Base-by-base conservation (phyloP, 306 rosid genomes). In the Quercus cerris region DNA sequence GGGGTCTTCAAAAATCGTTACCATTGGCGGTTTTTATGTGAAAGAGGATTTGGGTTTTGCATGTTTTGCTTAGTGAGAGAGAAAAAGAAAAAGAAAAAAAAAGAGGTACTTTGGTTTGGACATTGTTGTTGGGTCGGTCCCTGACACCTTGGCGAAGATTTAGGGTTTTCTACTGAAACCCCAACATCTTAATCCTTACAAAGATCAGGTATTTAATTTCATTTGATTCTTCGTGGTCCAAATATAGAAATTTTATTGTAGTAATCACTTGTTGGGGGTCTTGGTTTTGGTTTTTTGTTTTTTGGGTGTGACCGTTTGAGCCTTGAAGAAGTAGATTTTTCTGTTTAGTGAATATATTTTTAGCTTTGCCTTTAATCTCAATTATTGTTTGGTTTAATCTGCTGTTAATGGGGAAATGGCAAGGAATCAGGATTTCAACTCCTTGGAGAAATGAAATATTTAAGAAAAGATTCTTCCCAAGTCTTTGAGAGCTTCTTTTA, bases 171-270 rank as follows among this genome's bases (percentile, higher is more conserved):
- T 4, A 25, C 77, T 70, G 64, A 49, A 71, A 49, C 35, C 76
- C 77, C 55, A 11, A 27, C 22, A 75, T 51, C 67, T 52, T 31
- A 20, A 25, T 67, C 63, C 6, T n/a, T 56, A 9, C 70, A 44
- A 57, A 77, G 19, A 31, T 85, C 89, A 89, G 98, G 98, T 94
- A 92, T 81, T 82, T 66, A 68, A 80, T 73, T 74, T 80, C 81
- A 18, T 57, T 52, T 71, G 74, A 64, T 71, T 76, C 35, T 25
- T 41, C 46, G 46, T 76, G 81, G 58, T 70, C 74, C 35, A 35
- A 51, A 54, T 73, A 63, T 63, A 41, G 79, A 66, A 80, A 67
- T 44, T 22, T 72, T n/a, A 38, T 64, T 25, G 22, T 49, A 10
- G 76, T 22, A 71, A 28, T 75, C 49, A 14, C 33, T 23, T 63